These are phyloP conservation scores for Botrytis paeoniae DNA, from an alignment of 2,329 filamentous ascomycete genomes.

Conservation along the genomic window DNA sequence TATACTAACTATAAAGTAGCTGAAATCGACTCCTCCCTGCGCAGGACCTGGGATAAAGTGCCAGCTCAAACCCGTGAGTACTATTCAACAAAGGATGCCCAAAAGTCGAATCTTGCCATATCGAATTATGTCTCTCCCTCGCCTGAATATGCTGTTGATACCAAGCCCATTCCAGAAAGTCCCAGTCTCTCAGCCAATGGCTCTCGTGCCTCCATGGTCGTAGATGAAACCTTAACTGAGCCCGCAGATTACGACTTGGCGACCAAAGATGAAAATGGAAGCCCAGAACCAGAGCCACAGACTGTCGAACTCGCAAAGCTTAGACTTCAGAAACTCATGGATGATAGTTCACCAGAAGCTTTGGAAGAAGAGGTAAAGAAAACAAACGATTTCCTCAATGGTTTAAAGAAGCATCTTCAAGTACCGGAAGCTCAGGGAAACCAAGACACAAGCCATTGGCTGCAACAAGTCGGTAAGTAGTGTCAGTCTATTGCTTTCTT, in stretches of 20 bases:
- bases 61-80: neutral
- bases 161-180: neutral
- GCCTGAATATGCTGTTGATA: neutral
- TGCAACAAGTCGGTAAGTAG: slow-evolving; percentile 30
- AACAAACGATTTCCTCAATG: slow-evolving; percentile 28
- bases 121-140: neutral
- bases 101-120: neutral
- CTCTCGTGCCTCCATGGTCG: neutral
- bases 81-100: neutral
- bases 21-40: slow-evolving; percentile 4
- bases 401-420: slow-evolving; percentile 29
- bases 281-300: neutral
- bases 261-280: neutral
- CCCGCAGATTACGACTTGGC: neutral
- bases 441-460: slow-evolving; percentile 32
- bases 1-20: slow-evolving; percentile 5
- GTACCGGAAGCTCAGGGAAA: slow-evolving; percentile 10
- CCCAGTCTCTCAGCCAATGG: neutral
- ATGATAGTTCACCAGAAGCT: slow-evolving; percentile 24
- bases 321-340: slow-evolving; percentile 30
- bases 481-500: neutral
- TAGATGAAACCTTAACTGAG: neutral
- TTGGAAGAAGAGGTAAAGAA: slow-evolving; percentile 33
- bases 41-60: neutral
- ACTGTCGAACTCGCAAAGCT: neutral